Percentiles rank a stretch among this genome's conserved stretches.
Evolutionary conservation across 345 rosid genomes (phyloP).

Genomic region (Eucalyptus cloeziana): DNA sequence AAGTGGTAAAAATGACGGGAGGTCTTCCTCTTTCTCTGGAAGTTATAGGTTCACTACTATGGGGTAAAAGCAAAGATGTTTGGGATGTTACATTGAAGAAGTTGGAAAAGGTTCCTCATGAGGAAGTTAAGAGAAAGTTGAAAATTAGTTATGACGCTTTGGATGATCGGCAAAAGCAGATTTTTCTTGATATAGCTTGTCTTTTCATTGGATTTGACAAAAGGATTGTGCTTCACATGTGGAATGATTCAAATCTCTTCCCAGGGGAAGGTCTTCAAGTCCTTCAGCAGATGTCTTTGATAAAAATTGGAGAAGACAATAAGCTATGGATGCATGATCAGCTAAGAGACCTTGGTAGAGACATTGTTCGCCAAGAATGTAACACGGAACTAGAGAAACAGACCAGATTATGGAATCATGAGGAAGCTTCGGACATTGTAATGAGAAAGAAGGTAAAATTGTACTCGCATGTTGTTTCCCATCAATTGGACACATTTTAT

Average conservation of each 20-base stretch:
- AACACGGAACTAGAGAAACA: neutral
- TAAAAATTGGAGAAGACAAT: neutral
- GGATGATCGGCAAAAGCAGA: neutral
- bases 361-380: neutral
- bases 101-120: neutral
- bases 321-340: neutral
- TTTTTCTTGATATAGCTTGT: neutral
- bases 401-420: neutral
- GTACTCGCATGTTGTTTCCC: neutral
- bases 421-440: neutral
- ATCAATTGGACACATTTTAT: neutral
- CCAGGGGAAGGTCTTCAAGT: neutral
- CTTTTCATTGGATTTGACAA: neutral
- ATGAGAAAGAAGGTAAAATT: neutral
- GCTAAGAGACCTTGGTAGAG: neutral
- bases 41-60: neutral
- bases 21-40: neutral
- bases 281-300: neutral
- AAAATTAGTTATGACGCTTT: neutral
- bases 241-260: neutral
- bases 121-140: neutral
- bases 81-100: neutral
- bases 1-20: neutral
- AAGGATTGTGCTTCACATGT: neutral
- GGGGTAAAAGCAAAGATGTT: neutral